Base-by-base conservation (phyloP, 2,329 filamentous ascomycete species). In the Clonostachys rosea region DNA sequence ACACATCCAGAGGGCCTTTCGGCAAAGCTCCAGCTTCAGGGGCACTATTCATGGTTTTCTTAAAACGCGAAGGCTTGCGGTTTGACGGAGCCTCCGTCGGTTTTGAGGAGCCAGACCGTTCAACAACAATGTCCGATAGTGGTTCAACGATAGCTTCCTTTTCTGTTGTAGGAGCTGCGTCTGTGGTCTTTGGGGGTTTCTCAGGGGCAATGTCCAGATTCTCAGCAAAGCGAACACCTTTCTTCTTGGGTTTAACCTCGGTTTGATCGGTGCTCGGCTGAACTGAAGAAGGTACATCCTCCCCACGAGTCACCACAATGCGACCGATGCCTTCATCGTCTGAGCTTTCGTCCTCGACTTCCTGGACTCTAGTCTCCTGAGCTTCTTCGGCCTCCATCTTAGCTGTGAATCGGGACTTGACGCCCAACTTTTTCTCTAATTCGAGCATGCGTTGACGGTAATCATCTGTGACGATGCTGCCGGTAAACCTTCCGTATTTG, bases 401-500 rank as follows among this genome's bases (percentile, higher is more conserved):
- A 58, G 78, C 46, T 75, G 65, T 68, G 43, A 71, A 73, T 13
- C 68, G 67, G 4, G 73, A 73, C 52, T 71, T 78, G 52, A 84
- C 78, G n/a, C 75, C 77, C 1, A 96, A 75, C 52, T 83, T 86
- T 60, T 85, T 76, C 65, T 96, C 88, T 5, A 99, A 73, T 54
- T 91, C 88, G 41, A 87, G 77, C 94, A 99, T 97, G 55, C 89
- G 79, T 55, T 80, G 75, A 34, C 84, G 81, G 59, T 95, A 95
- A 13, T 88, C 84, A 40, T 90, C 83, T 14, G 81, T 82, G 45
- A 96, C 68, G 12, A 84, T 75, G 17, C 75, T 76, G 16, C 77
- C 74, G 9, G 79, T 92, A 16, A 80, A 87, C 44, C 89, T 83
- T 5, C 92, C 92, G 59, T 81, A 84, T 50, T 87, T 77, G 58